These are phyloP conservation scores for Chlorella vulgaris DNA, from an alignment of 139 green algal species.

Conservation along the genomic window DNA sequence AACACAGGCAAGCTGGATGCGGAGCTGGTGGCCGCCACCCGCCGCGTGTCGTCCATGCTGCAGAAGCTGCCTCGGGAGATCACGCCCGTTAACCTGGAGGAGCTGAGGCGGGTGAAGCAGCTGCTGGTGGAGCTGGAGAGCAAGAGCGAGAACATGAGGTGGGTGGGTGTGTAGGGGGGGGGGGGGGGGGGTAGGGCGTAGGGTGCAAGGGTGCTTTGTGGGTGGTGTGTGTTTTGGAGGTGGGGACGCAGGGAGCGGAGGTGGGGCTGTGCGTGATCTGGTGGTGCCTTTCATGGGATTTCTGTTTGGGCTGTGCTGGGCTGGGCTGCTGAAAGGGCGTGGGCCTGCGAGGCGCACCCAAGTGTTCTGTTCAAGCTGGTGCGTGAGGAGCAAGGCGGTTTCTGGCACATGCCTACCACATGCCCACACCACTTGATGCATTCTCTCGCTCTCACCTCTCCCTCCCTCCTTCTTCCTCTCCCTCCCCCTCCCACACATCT, in stretches of 20 bases:
- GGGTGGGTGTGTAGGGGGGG: too few relatives aligned
- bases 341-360: too few relatives aligned
- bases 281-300: too few relatives aligned
- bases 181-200: background rate
- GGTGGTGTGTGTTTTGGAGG: too few relatives aligned
- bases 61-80: conserved; percentile 85
- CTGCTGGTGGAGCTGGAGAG: conserved; percentile 88
- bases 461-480: background rate
- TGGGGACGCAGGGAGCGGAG: too few relatives aligned
- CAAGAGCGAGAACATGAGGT: conserved; percentile 73
- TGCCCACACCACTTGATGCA: background rate
- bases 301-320: too few relatives aligned
- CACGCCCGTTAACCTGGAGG: conserved; percentile 92
- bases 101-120: conserved; percentile 89
- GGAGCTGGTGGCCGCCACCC: conserved; percentile 74
- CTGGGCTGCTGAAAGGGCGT: too few relatives aligned
- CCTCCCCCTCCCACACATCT: background rate
- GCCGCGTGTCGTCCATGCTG: conserved; percentile 71
- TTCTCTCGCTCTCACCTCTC: background rate
- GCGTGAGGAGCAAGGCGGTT: too few relatives aligned
- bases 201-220: too few relatives aligned
- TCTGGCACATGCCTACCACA: background rate
- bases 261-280: too few relatives aligned
- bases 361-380: too few relatives aligned
- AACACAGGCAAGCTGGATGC: conserved; percentile 79